Base-by-base conservation (phyloP, 2,329 filamentous ascomycete species). In the Fusarium nodosum region DNA sequence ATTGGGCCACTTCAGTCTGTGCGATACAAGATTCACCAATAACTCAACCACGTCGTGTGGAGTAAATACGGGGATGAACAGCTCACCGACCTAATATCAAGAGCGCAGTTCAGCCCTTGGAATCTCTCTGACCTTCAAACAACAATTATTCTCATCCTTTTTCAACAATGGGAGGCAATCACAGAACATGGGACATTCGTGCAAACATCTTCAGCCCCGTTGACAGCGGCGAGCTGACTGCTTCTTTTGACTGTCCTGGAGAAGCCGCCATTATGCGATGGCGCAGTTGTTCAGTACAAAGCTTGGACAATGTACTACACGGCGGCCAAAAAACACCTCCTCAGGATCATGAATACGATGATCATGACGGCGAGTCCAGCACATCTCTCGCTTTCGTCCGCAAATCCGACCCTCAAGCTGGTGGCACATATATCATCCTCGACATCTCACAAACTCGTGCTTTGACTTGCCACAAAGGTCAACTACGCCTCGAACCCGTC, bases 381-480 rank as follows among this genome's bases (percentile, higher is more conserved):
- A 13, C 33, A 7, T 57, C 54, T 1, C 13, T 52, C 6, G 46
- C 55, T 3, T 57, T 57, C 18, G 33, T 52, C 1, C 46, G 46
- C 18, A 57, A 57, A 34, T 52, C 55, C 1, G 55, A 57, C 26
- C 55, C 55, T 26, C 47, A 34, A 2, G 12, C 26, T 1, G 46
- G 30, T 5, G 22, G 46, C 28, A 52, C 22, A 15, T 57, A 57
- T 22, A 30, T 57, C 2, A 52, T 57, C 10, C 46, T 42, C 46
- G 46, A 57, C 9, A 18, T 34, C 28, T 34, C 55, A 20, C 28
- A 30, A 3, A 52, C 20, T 1, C 47, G 46, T 13, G 55, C 55
- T 28, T 42, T 57, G 46, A 57, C 55, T 11, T 57, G 55, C 6
- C 55, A 57, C 6, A 30, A 52, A 13, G 55, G 55, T 20, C 5